phyloP scores from a whole-genome alignment of 768 basidiomycete genomes.

The Lentinula raphanica region DNA sequence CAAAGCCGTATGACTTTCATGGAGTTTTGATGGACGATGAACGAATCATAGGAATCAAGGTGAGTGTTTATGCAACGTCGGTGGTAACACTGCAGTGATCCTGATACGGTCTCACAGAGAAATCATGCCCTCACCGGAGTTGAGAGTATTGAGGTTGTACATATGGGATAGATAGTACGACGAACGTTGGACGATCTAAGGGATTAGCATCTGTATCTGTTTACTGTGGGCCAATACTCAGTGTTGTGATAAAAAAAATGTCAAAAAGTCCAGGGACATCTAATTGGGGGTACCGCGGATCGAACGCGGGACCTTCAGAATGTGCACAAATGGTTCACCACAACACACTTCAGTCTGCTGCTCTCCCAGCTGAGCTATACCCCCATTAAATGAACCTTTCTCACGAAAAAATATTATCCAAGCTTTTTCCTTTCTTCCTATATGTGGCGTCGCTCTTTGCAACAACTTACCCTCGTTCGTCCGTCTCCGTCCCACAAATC shows the following conservation, averaged over 20 bases:
- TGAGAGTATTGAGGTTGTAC: slow-evolving; percentile 6
- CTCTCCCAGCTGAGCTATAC: slow-evolving; percentile 18
- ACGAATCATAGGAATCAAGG: slow-evolving; percentile 4
- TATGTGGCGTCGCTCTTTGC: no score
- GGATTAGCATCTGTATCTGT: no score
- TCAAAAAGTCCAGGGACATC: not conserved
- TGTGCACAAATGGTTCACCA: no score
- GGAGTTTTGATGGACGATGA: slow-evolving; percentile 8
- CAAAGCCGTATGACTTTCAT: not conserved
- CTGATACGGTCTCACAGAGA: no score
- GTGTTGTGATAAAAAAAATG: no score
- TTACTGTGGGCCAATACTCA: no score
- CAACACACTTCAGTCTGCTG: slow-evolving; percentile 16
- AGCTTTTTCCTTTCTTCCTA: no score
- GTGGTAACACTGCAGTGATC: no score
- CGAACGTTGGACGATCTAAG: not conserved
- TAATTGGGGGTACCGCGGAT: slow-evolving; percentile 17
- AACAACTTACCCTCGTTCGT: no score
- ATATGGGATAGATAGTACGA: slow-evolving; percentile 5
- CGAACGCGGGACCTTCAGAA: slow-evolving; percentile 22
- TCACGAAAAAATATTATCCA: no score
- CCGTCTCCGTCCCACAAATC: not conserved
- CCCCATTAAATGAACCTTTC: not conserved
- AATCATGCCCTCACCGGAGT: not conserved
- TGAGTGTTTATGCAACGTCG: not conserved